Base-by-base conservation (phyloP, 78 protist genomes). In the Abeoforma whisleri region DNA sequence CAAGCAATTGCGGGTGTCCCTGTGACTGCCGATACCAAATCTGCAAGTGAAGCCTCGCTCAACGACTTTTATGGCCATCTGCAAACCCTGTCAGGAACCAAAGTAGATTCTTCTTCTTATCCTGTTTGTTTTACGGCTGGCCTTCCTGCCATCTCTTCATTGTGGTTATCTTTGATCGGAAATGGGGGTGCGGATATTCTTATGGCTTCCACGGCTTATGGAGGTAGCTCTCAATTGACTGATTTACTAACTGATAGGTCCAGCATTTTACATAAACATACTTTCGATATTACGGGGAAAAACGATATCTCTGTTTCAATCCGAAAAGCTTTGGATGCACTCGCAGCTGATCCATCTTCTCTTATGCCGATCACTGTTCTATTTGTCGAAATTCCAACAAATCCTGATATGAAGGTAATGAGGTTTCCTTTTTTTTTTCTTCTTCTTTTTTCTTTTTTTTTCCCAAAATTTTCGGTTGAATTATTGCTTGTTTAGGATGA, bases 371-470 rank as follows among this genome's bases (percentile, higher is more conserved):
- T 22, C 5, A 79, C 83, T 25, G 83, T 79, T 8, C n/a, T 79
- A 62, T 79, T 79, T 79, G 68, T 79, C 0, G 83, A 79, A 57
- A n/a, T 79, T 22, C 83, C 83, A n/a, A 79, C 83, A 0, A 79
- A 79, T 79, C 83, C 83, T 31, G 83, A 79, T 79, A 79, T 79
- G 83, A 79, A 79, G 83, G 34, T 48, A 48, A n/a, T n/a, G n/a
- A n/a, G n/a, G n/a, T n/a, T n/a, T n/a, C n/a, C n/a, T n/a, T n/a
- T 48, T 48, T 19, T 48, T 48, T 19, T 48, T 48, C 5, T 48
- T 48, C 5, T 48, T 48, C 5, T 48, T 48, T 19, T 48, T 48
- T 19, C 12, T 48, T 19, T 48, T 48, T 19, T 48, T 48, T 48
- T 48, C 62, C 12, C 5, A 48, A 48, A 48, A 48, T n/a, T n/a